phyloP scores from a whole-genome alignment of 2,329 filamentous ascomycete genomes.

The Penicillium sp. region DNA sequence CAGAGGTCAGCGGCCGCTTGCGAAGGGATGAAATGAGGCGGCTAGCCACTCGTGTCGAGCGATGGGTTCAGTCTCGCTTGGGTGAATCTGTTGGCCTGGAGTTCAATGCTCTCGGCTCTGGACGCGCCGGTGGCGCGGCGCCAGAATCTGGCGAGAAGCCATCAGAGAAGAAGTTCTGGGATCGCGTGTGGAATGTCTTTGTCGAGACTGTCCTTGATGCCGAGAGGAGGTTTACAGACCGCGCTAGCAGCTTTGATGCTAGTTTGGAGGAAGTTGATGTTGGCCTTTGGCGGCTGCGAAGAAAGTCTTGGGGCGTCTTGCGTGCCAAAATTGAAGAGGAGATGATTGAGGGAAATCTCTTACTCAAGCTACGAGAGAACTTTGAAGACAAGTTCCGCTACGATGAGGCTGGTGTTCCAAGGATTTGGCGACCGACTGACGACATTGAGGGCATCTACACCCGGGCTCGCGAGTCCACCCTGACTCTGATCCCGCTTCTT shows the following conservation, averaged over 20 bases:
- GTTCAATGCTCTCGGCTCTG: constrained; percentile 94
- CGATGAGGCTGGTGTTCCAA: constrained; percentile 89
- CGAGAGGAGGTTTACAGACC: constrained; percentile 81
- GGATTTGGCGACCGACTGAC: constrained; percentile 95
- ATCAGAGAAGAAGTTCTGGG: constrained; percentile 87
- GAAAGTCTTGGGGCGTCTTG: constrained; percentile 93
- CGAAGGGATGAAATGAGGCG: constrained; percentile 96
- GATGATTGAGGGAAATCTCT: constrained; percentile 94
- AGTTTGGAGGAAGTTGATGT: constrained; percentile 89
- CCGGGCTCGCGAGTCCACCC: constrained; percentile 85
- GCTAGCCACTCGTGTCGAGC: constrained; percentile 85
- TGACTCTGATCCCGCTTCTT: constrained; percentile 87
- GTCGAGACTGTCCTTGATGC: constrained; percentile 81
- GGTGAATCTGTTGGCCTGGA: constrained; percentile 88
- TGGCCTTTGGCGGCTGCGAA: constrained; percentile 86
- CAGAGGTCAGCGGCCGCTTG: constrained; percentile 81
- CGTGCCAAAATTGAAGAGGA: constrained; percentile 93
- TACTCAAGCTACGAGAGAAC: constrained; percentile 94
- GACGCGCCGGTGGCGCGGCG: constrained; percentile 79
- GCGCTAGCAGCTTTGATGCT: constrained; percentile 92
- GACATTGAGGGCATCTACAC: constrained; percentile 98
- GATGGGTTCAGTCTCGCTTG: constrained; percentile 88
- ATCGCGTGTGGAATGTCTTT: constrained; percentile 90
- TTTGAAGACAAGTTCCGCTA: constrained; percentile 99
- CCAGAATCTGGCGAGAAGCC: constrained; percentile 78